Evolutionary conservation across 345 rosid species (phyloP).

Genomic region (Eutrema heterophyllum): DNA sequence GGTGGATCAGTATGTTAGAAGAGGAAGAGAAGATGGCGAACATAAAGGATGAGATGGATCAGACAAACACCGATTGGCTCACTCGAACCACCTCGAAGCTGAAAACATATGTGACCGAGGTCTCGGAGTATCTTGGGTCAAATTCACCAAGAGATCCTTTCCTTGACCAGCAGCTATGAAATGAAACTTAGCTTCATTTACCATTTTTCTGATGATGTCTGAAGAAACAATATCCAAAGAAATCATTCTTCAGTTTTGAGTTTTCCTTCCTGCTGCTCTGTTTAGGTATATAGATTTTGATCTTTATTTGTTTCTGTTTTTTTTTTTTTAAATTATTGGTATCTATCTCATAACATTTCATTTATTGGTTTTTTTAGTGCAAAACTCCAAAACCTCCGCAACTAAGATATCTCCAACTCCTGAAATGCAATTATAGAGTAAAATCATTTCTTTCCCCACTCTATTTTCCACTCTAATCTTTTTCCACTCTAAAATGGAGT

Average conservation of each 20-base stretch:
- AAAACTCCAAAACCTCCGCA: too few relatives aligned
- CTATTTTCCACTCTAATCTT: too few relatives aligned
- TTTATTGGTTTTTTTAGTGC: not conserved
- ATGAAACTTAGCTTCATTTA: not conserved
- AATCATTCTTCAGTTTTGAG: not conserved
- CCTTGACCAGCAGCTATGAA: conserved; percentile 77
- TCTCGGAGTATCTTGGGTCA: conserved; percentile 46
- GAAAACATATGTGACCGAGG: conserved; percentile 44
- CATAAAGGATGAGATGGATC: conserved; percentile 47
- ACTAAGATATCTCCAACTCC: too few relatives aligned
- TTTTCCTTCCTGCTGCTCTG: not conserved
- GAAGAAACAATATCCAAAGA: not conserved
- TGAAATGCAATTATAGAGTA: too few relatives aligned
- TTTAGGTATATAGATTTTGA: conserved; percentile 12
- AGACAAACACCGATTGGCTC: conserved; percentile 61
- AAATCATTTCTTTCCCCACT: too few relatives aligned
- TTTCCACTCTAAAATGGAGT: too few relatives aligned
- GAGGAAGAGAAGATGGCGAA: conserved; percentile 57
- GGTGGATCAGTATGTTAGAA: conserved; percentile 61
- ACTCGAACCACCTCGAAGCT: conserved; percentile 78
- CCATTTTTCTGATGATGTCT: not conserved
- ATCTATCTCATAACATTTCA: not conserved
- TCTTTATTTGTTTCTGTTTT: not conserved
- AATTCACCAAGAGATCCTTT: conserved; percentile 50
- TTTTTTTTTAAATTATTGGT: not conserved